Evolutionary conservation across 1,284 basidiomycete genomes (phyloP).

Genomic region (Moesziomyces sp.): DNA sequence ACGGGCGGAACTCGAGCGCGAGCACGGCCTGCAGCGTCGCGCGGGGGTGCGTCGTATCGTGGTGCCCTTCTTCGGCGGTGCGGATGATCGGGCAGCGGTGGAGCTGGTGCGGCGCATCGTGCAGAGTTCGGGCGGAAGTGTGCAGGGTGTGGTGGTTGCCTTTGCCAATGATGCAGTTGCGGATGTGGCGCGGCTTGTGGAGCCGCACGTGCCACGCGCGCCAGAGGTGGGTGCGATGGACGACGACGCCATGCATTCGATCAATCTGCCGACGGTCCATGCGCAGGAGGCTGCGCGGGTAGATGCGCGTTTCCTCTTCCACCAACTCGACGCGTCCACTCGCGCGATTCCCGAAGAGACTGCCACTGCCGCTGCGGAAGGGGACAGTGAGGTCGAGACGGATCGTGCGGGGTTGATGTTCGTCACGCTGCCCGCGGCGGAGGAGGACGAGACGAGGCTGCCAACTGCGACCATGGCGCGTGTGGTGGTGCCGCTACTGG

Average conservation of each 20-base stretch:
- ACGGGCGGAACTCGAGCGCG: conserved; percentile 11
- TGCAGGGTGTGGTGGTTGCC: conserved; percentile 40
- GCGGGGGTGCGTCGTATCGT: conserved; percentile 25
- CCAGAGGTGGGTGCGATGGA: conserved; percentile 6
- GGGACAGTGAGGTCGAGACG: not conserved
- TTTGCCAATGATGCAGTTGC: conserved; percentile 11
- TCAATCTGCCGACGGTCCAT: conserved; percentile 46
- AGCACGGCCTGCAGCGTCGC: conserved; percentile 17
- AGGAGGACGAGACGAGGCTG: conserved; percentile 1
- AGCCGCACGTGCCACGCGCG: not conserved
- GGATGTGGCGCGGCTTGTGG: not conserved
- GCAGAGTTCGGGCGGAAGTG: conserved; percentile 14
- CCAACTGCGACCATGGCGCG: conserved; percentile 22
- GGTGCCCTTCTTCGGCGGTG: conserved; percentile 51
- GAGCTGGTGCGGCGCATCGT: conserved; percentile 33
- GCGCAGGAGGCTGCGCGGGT: conserved; percentile 35
- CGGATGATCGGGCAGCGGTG: conserved; percentile 49
- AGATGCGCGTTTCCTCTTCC: conserved; percentile 46
- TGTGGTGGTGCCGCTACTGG: conserved; percentile 21
- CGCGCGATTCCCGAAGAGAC: conserved; percentile 15
- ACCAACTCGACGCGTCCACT: conserved; percentile 22
- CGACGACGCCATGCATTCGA: conserved; percentile 30
- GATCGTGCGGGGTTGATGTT: conserved; percentile 28
- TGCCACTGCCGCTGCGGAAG: not conserved
- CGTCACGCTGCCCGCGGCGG: conserved; percentile 15